phyloP scores from a whole-genome alignment of 345 rosid genomes.

The Luvunga scandens region DNA sequence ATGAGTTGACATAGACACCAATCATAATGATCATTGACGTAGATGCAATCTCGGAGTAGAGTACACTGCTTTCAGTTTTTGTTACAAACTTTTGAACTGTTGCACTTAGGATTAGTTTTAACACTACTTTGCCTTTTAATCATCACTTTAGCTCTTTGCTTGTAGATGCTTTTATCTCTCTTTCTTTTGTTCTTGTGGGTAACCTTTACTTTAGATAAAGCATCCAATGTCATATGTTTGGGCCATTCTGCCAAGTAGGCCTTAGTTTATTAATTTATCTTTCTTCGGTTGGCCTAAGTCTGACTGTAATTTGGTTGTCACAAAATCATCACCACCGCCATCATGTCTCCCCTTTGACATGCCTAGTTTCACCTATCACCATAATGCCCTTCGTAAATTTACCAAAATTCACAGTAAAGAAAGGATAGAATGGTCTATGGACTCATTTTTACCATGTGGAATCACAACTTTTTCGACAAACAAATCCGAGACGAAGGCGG shows the following conservation, averaged over 20 bases:
- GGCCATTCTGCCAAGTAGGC: not conserved
- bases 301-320: not conserved
- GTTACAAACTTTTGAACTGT: not conserved
- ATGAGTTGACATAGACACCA: not conserved
- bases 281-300: not conserved
- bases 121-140: not conserved
- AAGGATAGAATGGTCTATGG: not conserved
- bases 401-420: not conserved
- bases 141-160: slow-evolving; percentile 11
- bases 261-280: not conserved
- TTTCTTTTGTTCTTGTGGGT: not conserved
- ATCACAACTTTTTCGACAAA: not conserved
- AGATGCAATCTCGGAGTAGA: not conserved
- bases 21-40: not conserved
- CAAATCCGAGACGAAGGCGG: slow-evolving; percentile 5
- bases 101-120: not conserved
- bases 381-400: not conserved
- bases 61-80: not conserved
- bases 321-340: not conserved
- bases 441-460: not conserved
- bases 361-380: not conserved
- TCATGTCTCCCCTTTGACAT: not conserved
- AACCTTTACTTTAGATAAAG: slow-evolving; percentile 8
- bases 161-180: not conserved
- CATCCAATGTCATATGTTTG: slow-evolving; percentile 7